phyloP scores from a whole-genome alignment of 495 filamentous ascomycete genomes.

The Penicillium canariense region DNA sequence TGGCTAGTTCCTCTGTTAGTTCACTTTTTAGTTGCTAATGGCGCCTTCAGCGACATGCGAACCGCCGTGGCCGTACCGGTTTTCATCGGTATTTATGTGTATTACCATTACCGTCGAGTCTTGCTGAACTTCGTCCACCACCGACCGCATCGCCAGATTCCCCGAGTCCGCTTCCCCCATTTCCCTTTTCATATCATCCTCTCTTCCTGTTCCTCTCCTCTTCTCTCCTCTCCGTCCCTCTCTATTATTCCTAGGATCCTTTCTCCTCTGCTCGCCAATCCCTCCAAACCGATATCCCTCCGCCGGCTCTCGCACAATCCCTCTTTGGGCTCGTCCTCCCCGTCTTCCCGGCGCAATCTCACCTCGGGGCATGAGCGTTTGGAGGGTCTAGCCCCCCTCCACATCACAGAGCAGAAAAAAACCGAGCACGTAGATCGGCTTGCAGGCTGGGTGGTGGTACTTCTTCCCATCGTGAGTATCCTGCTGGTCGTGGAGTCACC shows the following conservation, averaged over 20 bases:
- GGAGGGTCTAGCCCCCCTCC: conserved; percentile 36
- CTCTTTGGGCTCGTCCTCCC: conserved; percentile 1
- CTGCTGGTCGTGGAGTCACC: not conserved
- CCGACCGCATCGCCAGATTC: not conserved
- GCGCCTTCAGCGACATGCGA: too few species aligned
- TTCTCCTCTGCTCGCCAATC: not conserved
- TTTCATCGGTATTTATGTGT: too few species aligned
- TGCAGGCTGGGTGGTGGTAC: conserved; percentile 8
- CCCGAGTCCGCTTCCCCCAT: too few species aligned
- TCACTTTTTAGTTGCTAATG: too few species aligned
- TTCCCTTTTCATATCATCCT: not conserved
- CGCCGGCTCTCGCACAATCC: not conserved
- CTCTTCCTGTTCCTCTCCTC: not conserved
- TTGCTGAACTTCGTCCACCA: not conserved
- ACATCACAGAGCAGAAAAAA: not conserved
- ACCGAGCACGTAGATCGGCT: not conserved
- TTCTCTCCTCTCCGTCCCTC: not conserved
- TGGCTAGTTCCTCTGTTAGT: too few species aligned
- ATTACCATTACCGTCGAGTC: conserved; percentile 11
- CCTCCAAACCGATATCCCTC: not conserved
- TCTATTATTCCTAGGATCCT: not conserved
- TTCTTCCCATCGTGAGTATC: conserved; percentile 13
- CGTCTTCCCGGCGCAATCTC: conserved; percentile 7
- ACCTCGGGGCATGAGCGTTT: conserved; percentile 29
- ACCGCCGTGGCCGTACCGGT: too few species aligned